Conservation (phyloP, 2,329 filamentous ascomycete genomes). For the Diaporthe ampelina region DNA sequence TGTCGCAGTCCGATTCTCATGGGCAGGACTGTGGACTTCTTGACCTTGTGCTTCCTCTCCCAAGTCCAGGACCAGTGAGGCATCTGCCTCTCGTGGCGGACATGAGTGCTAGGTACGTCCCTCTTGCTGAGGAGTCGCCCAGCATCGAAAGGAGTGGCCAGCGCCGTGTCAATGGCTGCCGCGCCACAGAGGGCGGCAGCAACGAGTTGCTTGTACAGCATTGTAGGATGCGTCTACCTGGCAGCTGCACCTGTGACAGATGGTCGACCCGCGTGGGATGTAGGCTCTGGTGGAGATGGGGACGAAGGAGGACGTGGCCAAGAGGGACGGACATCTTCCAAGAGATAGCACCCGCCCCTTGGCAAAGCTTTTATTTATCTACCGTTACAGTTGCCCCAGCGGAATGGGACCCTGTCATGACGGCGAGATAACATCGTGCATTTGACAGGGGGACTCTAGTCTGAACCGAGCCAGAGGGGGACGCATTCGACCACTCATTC, state of each 20-base stretch:
- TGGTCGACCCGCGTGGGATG: background rate
- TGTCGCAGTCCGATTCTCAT: conserved; percentile 53
- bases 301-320: conserved; percentile 11
- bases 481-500: background rate
- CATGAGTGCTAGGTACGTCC: conserved; percentile 44
- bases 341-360: conserved; percentile 4
- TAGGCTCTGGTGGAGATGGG: background rate
- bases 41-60: conserved; percentile 47
- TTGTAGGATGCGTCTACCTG: conserved; percentile 31
- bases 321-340: background rate
- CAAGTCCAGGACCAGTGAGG: conserved; percentile 46
- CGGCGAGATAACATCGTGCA: conserved; percentile 17
- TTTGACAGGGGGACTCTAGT: conserved; percentile 9
- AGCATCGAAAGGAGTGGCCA: conserved; percentile 25
- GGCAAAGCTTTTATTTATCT: conserved; percentile 27
- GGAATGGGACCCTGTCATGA: conserved; percentile 17
- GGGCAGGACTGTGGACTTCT: conserved; percentile 46
- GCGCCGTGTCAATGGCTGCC: conserved; percentile 12
- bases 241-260: background rate
- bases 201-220: conserved; percentile 31
- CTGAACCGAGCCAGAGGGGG: background rate
- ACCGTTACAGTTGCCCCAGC: background rate
- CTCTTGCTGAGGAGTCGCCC: conserved; percentile 31
- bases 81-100: conserved; percentile 48
- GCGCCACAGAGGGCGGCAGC: conserved; percentile 21